phyloP scores from a whole-genome alignment of 169 alveolate genomes.

The Haemoproteus tartakovskyi region DNA sequence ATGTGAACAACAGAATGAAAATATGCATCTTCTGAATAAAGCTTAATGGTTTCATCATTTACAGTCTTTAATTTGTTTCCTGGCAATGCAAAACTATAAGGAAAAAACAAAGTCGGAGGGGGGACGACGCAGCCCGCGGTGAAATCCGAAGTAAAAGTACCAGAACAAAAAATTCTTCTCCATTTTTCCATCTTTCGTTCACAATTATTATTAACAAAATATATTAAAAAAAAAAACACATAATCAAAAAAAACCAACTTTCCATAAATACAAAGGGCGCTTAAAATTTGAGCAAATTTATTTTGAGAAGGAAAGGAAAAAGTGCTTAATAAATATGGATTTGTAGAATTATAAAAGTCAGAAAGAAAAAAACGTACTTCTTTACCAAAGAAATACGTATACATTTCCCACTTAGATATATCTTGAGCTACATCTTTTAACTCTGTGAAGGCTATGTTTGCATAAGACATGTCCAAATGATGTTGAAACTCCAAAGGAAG shows the following conservation, averaged over 20 bases:
- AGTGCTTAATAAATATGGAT: conserved; percentile 3
- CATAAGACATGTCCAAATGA: no score
- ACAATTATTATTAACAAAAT: no score
- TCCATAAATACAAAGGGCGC: conserved; percentile 21
- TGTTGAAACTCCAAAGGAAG: no score
- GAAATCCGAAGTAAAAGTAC: background rate
- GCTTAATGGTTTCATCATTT: no score
- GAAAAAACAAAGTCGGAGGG: no score
- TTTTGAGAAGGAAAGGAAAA: conserved; percentile 14
- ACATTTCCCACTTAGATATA: no score
- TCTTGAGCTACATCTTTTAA: no score
- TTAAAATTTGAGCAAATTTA: conserved; percentile 38
- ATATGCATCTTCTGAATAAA: background rate
- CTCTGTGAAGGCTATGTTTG: no score
- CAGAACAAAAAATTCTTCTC: background rate
- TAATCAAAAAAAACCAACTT: conserved; percentile 37
- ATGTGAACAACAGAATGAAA: conserved; percentile 15
- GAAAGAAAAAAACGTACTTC: background rate
- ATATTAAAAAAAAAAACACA: conserved; percentile 8
- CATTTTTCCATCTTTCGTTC: background rate
- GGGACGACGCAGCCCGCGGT: no score
- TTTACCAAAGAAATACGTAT: no score
- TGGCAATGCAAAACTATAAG: no score
- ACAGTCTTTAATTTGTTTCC: background rate
- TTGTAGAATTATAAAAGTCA: background rate